Percentiles rank a stretch among this genome's conserved stretches.
Evolutionary conservation across 345 rosid species (phyloP).

Genomic region (Arabis hirsuta): DNA sequence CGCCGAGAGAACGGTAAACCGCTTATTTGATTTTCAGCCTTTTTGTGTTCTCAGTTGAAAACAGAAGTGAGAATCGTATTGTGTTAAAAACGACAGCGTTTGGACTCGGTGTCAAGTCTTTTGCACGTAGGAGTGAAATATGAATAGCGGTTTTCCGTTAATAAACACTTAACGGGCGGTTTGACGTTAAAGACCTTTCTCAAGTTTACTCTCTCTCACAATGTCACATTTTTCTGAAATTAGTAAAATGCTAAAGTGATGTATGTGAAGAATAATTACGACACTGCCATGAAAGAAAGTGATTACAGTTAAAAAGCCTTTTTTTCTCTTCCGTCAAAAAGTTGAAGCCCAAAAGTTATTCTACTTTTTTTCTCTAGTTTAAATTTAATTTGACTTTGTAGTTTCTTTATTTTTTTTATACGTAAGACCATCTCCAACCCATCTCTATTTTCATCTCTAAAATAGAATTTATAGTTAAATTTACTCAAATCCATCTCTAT

Average conservation of each 20-base stretch:
- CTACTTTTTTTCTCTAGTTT: not conserved
- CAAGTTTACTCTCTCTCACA: no score
- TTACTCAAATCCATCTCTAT: no score
- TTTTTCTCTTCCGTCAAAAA: no score
- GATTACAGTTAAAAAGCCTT: no score
- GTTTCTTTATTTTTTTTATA: not conserved
- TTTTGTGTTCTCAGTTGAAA: slow-evolving; percentile 11
- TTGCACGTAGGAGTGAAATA: slow-evolving; percentile 23
- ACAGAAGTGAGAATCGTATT: not conserved
- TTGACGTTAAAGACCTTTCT: not conserved
- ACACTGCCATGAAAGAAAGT: no score
- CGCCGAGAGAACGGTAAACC: slow-evolving; percentile 27
- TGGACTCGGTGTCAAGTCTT: slow-evolving; percentile 21
- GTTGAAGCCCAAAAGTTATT: not conserved
- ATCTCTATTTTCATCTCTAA: no score
- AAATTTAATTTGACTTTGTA: not conserved
- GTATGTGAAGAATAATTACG: no score
- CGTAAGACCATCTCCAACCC: no score
- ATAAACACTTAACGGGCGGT: not conserved
- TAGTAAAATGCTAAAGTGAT: no score
- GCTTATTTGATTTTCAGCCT: not conserved
- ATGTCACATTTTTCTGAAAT: no score
- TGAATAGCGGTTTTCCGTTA: slow-evolving; percentile 20
- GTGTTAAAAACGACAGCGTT: slow-evolving; percentile 16
- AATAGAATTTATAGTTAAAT: no score